Evolutionary conservation across 495 filamentous ascomycete species (phyloP).

Genomic region (Trichoderma erinaceum): DNA sequence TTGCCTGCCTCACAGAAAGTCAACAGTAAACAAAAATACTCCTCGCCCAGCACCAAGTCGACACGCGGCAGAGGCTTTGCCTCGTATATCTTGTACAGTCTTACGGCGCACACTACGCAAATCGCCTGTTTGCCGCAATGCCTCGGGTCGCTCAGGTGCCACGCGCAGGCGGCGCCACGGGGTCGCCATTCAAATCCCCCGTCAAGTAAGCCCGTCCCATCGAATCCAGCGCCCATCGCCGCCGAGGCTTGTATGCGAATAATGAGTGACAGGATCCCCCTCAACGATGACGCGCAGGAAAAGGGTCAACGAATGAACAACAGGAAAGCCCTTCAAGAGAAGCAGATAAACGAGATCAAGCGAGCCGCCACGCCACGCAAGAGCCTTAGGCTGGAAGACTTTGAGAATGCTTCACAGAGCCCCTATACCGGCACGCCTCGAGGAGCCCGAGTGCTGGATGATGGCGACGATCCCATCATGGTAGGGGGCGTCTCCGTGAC

Average conservation of each 20-base stretch:
- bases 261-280: slow-evolving; percentile 56
- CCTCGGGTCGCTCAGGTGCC: slow-evolving; percentile 63
- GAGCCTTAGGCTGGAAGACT: slow-evolving; percentile 53
- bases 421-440: slow-evolving; percentile 56
- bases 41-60: slow-evolving; percentile 4
- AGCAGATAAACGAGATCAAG: slow-evolving; percentile 85
- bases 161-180: slow-evolving; percentile 44
- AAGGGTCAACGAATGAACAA: slow-evolving; percentile 84
- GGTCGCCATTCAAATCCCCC: slow-evolving; percentile 59
- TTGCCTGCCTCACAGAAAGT: neutral
- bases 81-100: neutral
- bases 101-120: neutral
- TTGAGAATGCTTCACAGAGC: slow-evolving; percentile 48
- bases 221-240: slow-evolving; percentile 8
- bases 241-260: neutral
- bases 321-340: slow-evolving; percentile 79
- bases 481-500: slow-evolving; percentile 70
- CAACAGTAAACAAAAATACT: slow-evolving; percentile 9
- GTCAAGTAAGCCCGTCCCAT: slow-evolving; percentile 51
- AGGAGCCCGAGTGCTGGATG: slow-evolving; percentile 34
- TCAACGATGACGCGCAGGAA: slow-evolving; percentile 92
- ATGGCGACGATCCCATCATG: slow-evolving; percentile 53
- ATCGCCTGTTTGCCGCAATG: slow-evolving; percentile 44
- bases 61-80: slow-evolving; percentile 7
- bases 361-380: slow-evolving; percentile 86